A percentile compares a stretch with the other conserved stretches of the same genome.
phyloP scores from a whole-genome alignment of 176 grass and related monocot species.

The Bothriochloa decipiens region DNA sequence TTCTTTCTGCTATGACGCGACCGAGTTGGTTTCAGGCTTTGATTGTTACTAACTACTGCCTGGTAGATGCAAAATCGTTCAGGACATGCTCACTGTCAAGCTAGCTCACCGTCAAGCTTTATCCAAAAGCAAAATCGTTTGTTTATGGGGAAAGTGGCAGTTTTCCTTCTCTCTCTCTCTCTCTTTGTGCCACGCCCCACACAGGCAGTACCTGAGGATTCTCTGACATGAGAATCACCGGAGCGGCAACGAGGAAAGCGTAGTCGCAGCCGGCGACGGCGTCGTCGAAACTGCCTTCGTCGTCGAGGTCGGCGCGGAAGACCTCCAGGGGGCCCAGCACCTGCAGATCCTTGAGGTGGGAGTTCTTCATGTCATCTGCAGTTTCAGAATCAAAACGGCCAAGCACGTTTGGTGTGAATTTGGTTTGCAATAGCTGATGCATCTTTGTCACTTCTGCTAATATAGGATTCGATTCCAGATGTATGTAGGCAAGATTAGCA shows the following conservation, averaged over 20 bases:
- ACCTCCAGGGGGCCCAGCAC: not conserved
- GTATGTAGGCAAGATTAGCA: too few species aligned
- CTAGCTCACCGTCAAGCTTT: too few species aligned
- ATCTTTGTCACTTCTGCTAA: too few species aligned
- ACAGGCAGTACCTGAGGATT: not conserved
- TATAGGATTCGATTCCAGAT: too few species aligned
- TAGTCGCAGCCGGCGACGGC: not conserved
- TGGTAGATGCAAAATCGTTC: too few species aligned
- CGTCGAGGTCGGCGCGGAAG: not conserved
- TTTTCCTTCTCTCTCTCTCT: too few species aligned
- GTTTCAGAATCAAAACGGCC: not conserved
- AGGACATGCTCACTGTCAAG: too few species aligned
- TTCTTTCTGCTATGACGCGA: not conserved
- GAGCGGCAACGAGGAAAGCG: not conserved
- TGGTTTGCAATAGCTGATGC: too few species aligned
- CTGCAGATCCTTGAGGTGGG: not conserved
- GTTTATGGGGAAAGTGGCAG: too few species aligned
- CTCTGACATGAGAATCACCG: not conserved
- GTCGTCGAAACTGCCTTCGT: not conserved
- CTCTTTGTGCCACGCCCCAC: too few species aligned
- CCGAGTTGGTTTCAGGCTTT: conserved; percentile 29
- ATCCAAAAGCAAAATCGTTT: too few species aligned
- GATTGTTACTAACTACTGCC: too few species aligned
- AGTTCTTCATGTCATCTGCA: not conserved
- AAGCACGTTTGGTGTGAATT: not conserved